Evolutionary conservation across 2,329 filamentous ascomycete genomes (phyloP).

Genomic region (Biscogniauxia mediterranea): DNA sequence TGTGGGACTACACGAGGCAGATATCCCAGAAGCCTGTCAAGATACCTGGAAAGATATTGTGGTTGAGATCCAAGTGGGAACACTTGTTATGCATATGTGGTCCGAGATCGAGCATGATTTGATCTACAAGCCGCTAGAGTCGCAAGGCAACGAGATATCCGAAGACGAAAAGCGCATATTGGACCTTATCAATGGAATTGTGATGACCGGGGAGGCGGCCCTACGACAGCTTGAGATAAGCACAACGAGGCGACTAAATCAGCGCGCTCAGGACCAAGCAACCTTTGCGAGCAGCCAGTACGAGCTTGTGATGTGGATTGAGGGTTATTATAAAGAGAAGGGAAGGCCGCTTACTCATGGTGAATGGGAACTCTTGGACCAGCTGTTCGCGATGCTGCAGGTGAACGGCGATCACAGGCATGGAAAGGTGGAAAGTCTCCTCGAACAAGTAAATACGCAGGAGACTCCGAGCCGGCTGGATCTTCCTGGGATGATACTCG

Average conservation of each 20-base stretch:
- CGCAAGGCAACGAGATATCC: not conserved
- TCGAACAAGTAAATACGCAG: not conserved
- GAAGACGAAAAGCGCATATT: conserved; percentile 5
- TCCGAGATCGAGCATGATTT: conserved; percentile 31
- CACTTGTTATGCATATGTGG: conserved; percentile 27
- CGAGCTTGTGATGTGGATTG: not conserved
- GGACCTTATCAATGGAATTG: conserved; percentile 5
- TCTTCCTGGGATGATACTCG: not conserved
- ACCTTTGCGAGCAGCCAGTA: not conserved
- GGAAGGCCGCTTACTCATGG: not conserved
- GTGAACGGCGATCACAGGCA: not conserved
- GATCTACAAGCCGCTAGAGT: conserved; percentile 25
- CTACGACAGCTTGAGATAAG: conserved; percentile 5
- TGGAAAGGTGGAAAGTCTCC: not conserved
- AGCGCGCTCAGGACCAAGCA: not conserved
- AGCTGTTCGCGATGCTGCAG: not conserved
- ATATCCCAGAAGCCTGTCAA: not conserved
- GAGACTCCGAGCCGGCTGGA: not conserved
- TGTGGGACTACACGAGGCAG: conserved; percentile 1
- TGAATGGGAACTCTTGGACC: not conserved
- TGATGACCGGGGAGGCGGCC: conserved; percentile 2
- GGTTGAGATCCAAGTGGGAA: conserved; percentile 32
- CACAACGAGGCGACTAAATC: not conserved
- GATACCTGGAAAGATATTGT: not conserved
- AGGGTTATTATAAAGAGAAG: not conserved